Conservation (phyloP, 1,284 basidiomycete species). For the Marasmius oreades region DNA sequence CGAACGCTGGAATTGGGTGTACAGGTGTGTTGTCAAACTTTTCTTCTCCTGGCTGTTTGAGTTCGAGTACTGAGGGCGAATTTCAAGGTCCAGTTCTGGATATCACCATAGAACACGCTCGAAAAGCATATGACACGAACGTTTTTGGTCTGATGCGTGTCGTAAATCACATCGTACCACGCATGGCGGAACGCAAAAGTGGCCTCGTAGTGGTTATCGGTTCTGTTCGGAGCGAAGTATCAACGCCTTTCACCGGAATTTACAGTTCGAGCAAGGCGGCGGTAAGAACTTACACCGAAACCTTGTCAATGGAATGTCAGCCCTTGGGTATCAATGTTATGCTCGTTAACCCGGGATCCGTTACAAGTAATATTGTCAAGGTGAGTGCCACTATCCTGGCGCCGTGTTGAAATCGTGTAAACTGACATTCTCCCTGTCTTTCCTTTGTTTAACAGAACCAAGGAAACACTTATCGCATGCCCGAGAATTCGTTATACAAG, state of each 20-base stretch:
- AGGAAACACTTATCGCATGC: not conserved
- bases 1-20: slow-evolving; percentile 19
- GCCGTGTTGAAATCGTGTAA: not conserved
- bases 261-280: slow-evolving; percentile 21
- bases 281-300: slow-evolving; percentile 14
- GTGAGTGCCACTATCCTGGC: slow-evolving; percentile 9
- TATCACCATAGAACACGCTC: slow-evolving; percentile 12
- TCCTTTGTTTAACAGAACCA: slow-evolving; percentile 7
- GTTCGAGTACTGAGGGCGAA: not conserved
- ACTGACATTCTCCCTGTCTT: not conserved
- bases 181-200: slow-evolving; percentile 16
- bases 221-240: slow-evolving; percentile 18
- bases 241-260: slow-evolving; percentile 18
- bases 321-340: slow-evolving; percentile 18
- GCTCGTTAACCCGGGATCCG: slow-evolving; percentile 15
- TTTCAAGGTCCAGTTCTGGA: slow-evolving; percentile 17
- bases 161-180: slow-evolving; percentile 13
- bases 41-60: too few relatives aligned
- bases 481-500: slow-evolving; percentile 12
- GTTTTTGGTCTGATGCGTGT: slow-evolving; percentile 16
- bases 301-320: slow-evolving; percentile 20
- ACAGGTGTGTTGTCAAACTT: slow-evolving; percentile 9
- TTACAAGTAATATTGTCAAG: slow-evolving; percentile 13
- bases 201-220: slow-evolving; percentile 18
- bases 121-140: slow-evolving; percentile 16